Base-by-base conservation (phyloP, 106 monocot species). In the Dactylorhiza incarnata region DNA sequence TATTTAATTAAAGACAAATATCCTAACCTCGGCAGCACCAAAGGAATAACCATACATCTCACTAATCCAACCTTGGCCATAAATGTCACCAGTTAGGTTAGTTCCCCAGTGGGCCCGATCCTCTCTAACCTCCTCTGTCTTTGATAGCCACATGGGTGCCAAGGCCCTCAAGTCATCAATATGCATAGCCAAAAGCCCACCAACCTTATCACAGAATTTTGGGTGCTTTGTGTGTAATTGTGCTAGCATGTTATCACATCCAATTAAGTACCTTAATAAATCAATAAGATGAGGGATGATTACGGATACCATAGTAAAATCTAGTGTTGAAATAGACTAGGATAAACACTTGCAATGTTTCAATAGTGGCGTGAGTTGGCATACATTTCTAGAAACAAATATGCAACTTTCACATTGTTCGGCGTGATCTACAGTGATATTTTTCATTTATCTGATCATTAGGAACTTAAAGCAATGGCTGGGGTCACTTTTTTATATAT, bases 21-120 rank as follows among this genome's bases (percentile, higher is more conserved):
- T 49, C 49, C 85, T 79, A 66, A 96, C 95, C 89, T 96, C 99
- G 71, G 99, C 99, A 77, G 99, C 99, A 80, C 99, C 99, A 85
- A 99, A 99, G 54, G 99, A 94, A 75, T 94, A 99, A 26, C 99
- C 99, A 82, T 99, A 99, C 99, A 99, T 99, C 82, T 99, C 99
- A 78, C 99, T 99, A 48, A 99, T 99, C 99, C 99, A 99, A 24
- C 99, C 99, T 74, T 82, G 75, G 44, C 82, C 89, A 82, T 94
- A 99, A 76, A 94, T 91, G 73, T 94, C 99, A 75, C 99, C 94
- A 59, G 99, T 99, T 76, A 99, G 80, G 78, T 99, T 99, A 17
- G 89, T 91, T 63, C 85, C 84, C 99, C 99, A 99, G 58, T 94
- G 99, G 4, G 87, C 89, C 63, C 85, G 77, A 79, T 99, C 99